Percentiles rank a stretch among this genome's conserved stretches.
These are phyloP conservation scores for Aspergillus hancockii DNA, from an alignment of 495 filamentous ascomycete genomes.

Conservation along the genomic window DNA sequence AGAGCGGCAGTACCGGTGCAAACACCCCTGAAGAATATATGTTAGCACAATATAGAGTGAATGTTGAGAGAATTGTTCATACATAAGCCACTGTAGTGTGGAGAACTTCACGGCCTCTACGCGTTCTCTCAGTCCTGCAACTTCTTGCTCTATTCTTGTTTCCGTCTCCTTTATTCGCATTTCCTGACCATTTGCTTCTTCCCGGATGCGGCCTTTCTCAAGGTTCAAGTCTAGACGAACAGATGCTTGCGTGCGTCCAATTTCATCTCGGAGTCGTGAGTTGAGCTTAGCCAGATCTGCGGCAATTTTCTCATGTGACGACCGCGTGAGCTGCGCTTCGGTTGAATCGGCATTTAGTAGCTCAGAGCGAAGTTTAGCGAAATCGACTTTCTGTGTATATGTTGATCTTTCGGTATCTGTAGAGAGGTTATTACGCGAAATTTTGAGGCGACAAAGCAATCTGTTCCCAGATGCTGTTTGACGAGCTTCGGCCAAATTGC, in stretches of 20 bases:
- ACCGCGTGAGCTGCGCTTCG: conserved; percentile 82
- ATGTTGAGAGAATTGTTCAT: conserved; percentile 24
- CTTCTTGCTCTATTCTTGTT: conserved; percentile 97
- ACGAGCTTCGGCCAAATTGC: background rate
- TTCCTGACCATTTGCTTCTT: conserved; percentile 96
- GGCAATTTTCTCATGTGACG: conserved; percentile 87
- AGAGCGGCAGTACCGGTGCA: conserved; percentile 92
- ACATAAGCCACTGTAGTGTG: conserved; percentile 96
- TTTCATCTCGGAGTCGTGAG: conserved; percentile 85
- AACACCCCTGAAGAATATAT: conserved; percentile 65
- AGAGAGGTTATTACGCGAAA: conserved; percentile 3
- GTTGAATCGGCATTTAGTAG: conserved; percentile 87
- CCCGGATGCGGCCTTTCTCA: conserved; percentile 94
- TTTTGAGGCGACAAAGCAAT: too few relatives aligned
- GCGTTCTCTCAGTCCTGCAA: conserved; percentile 84
- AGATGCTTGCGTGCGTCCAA: conserved; percentile 86
- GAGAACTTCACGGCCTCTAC: conserved; percentile 97
- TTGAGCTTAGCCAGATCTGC: conserved; percentile 94
- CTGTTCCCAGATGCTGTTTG: background rate
- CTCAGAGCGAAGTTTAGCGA: conserved; percentile 96
- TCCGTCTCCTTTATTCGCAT: conserved; percentile 99
- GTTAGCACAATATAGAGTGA: conserved; percentile 25
- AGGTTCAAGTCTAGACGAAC: conserved; percentile 92
- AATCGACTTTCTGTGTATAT: conserved; percentile 98
- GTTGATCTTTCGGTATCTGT: conserved; percentile 65